A percentile compares a stretch with the other conserved stretches of the same genome.
Evolutionary conservation across 805 yeast species (phyloP).

Genomic region (Kluyveromyces aestuarii): DNA sequence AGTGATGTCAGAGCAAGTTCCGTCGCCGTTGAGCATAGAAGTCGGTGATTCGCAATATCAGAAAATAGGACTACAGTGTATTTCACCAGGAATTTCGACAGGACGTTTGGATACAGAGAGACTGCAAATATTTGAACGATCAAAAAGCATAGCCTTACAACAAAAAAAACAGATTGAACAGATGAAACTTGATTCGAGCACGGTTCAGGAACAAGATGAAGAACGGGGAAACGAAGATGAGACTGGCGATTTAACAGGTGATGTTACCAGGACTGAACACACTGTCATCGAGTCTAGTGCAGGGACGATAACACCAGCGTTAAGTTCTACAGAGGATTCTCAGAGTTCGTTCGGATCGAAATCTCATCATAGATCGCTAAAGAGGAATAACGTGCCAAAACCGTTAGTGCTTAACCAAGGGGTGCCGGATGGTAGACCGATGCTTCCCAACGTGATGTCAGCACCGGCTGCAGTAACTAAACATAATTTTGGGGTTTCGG

Average conservation of each 20-base stretch:
- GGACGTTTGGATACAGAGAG: constrained; percentile 17
- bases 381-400: constrained; percentile 20
- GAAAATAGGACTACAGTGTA: constrained; percentile 18
- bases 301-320: not conserved
- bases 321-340: not conserved
- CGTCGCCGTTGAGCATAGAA: constrained; percentile 1
- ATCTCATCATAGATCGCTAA: constrained; percentile 13
- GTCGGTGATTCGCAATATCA: constrained; percentile 4
- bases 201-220: not conserved
- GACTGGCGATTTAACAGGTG: not conserved
- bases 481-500: not conserved
- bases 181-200: constrained; percentile 1
- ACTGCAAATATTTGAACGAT: constrained; percentile 17
- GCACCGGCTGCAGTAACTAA: constrained; percentile 1
- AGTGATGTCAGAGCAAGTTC: not conserved
- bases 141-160: constrained; percentile 17
- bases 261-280: not conserved
- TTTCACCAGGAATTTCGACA: constrained; percentile 21
- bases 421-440: not conserved
- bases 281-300: not conserved
- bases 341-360: not conserved
- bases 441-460: not conserved
- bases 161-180: constrained; percentile 15
- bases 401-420: constrained; percentile 13
- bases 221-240: constrained; percentile 2